phyloP scores from a whole-genome alignment of 1,139 yeast species.

The Debaryomyces psychrophilus region DNA sequence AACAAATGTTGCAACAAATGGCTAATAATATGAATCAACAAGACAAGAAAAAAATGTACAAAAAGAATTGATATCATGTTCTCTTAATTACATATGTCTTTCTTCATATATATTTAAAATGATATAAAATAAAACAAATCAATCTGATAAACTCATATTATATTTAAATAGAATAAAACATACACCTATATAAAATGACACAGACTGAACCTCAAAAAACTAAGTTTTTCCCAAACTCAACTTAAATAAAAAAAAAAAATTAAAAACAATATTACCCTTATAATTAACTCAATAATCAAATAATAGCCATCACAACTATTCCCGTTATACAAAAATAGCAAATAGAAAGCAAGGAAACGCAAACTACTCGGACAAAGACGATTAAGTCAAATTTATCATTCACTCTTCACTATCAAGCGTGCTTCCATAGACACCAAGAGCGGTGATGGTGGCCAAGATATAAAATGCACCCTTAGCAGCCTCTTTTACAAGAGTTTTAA shows the following conservation, averaged over 20 bases:
- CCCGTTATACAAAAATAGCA: not conserved
- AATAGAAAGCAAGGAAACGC: not conserved
- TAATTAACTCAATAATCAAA: not conserved
- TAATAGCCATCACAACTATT: too few relatives aligned
- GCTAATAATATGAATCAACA: constrained; percentile 16
- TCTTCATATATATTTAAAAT: constrained; percentile 3
- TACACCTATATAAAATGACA: not conserved
- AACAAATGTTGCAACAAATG: constrained; percentile 27
- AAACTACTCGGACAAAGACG: not conserved
- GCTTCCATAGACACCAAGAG: constrained; percentile 44
- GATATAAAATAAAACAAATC: not conserved
- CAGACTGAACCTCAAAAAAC: not conserved
- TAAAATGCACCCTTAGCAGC: constrained; percentile 39
- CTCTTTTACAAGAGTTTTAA: constrained; percentile 34
- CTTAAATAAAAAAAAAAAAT: not conserved
- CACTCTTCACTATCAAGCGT: constrained; percentile 14
- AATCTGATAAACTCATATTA: not conserved
- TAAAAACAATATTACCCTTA: not conserved
- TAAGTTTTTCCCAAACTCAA: not conserved
- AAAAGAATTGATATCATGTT: constrained; percentile 8
- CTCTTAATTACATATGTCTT: not conserved
- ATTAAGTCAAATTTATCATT: not conserved
- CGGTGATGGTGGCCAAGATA: constrained; percentile 38
- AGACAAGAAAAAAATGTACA: constrained; percentile 18
- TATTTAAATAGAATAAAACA: not conserved